Conservation (phyloP, 495 filamentous ascomycete species). For the Trichoderma orchidacearum region DNA sequence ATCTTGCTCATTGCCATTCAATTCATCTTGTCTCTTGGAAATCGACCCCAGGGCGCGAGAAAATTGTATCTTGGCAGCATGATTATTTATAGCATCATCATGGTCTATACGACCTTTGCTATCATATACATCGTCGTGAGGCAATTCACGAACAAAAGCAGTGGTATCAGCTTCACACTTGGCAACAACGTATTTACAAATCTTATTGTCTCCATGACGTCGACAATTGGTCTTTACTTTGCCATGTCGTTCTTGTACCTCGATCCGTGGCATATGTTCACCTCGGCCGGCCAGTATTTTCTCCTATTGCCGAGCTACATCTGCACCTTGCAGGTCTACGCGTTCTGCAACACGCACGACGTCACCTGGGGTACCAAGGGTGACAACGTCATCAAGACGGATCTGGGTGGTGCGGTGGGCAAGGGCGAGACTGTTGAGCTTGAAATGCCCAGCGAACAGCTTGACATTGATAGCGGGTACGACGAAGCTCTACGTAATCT, state of each 20-base stretch:
- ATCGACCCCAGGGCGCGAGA: slow-evolving; percentile 91
- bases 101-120: slow-evolving; percentile 90
- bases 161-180: slow-evolving; percentile 34
- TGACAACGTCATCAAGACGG: slow-evolving; percentile 84
- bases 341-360: slow-evolving; percentile 99
- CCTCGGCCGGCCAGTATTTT: slow-evolving; percentile 85
- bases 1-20: slow-evolving; percentile 83
- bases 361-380: slow-evolving; percentile 99
- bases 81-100: slow-evolving; percentile 81
- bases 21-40: slow-evolving; percentile 97
- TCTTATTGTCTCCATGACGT: slow-evolving; percentile 76
- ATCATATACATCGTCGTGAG: slow-evolving; percentile 71
- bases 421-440: slow-evolving; percentile 65
- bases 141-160: slow-evolving; percentile 44
- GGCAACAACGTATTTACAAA: slow-evolving; percentile 89
- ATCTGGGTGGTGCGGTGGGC: slow-evolving; percentile 71
- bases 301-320: slow-evolving; percentile 84
- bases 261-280: slow-evolving; percentile 99
- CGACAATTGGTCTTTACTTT: slow-evolving; percentile 91
- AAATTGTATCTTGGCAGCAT: slow-evolving; percentile 81
- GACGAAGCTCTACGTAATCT: slow-evolving; percentile 95
- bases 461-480: slow-evolving; percentile 96
- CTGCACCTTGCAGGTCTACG: slow-evolving; percentile 95
- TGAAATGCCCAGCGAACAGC: slow-evolving; percentile 94
- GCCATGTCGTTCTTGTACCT: slow-evolving; percentile 91